Evolutionary conservation across 1,284 basidiomycete species (phyloP).

Genomic region (Moesziomyces antarcticus): DNA sequence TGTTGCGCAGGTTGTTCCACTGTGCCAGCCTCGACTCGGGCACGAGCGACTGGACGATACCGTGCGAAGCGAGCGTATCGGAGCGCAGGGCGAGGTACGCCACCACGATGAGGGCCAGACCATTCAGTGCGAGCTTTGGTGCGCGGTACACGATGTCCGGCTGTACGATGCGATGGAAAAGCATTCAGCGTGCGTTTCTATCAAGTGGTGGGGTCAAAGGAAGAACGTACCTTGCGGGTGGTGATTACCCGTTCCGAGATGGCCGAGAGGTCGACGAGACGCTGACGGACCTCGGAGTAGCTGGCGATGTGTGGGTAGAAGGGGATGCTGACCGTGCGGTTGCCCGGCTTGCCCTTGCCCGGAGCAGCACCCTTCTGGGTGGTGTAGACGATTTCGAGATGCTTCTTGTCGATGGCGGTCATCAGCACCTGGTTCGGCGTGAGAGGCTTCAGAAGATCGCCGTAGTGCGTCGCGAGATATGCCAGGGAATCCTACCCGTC

Average conservation of each 20-base stretch:
- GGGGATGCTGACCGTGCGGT: conserved; percentile 24
- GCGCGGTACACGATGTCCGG: conserved; percentile 38
- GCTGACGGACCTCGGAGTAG: conserved; percentile 39
- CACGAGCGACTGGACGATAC: conserved; percentile 22
- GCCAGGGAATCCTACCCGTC: conserved; percentile 38
- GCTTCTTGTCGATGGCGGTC: conserved; percentile 47
- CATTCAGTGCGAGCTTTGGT: conserved; percentile 28
- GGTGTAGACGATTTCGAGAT: conserved; percentile 42
- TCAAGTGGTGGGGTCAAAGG: neutral
- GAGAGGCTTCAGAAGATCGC: conserved; percentile 32
- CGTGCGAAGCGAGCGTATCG: conserved; percentile 28
- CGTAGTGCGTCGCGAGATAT: conserved; percentile 46
- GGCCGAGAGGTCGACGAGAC: conserved; percentile 36
- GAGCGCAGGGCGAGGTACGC: conserved; percentile 39
- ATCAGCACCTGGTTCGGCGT: conserved; percentile 42
- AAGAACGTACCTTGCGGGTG: conserved; percentile 27
- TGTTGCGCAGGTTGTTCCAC: conserved; percentile 40
- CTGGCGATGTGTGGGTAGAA: conserved; percentile 41
- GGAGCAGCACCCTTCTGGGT: conserved; percentile 18
- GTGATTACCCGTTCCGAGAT: conserved; percentile 40
- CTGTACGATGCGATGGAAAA: neutral
- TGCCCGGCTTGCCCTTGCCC: conserved; percentile 17
- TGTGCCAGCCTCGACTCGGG: conserved; percentile 18
- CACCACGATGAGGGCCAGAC: neutral
- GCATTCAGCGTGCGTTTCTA: neutral